Evolutionary conservation across 805 yeast genomes (phyloP).

Genomic region (Lipomyces mesembrius): DNA sequence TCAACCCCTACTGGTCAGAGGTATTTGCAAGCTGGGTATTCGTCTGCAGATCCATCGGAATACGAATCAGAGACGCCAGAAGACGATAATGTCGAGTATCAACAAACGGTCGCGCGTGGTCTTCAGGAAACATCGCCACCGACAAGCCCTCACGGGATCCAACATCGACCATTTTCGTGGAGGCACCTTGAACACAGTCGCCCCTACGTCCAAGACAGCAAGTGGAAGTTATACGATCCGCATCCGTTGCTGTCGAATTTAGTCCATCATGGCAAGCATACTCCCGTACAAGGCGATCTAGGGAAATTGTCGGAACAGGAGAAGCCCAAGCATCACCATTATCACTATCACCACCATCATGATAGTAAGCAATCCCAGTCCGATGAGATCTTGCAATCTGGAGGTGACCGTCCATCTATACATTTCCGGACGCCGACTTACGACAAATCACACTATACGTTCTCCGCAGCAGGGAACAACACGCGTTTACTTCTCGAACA

Average conservation of each 20-base stretch:
- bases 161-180: slow-evolving; percentile 8
- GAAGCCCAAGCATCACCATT: slow-evolving; percentile 9
- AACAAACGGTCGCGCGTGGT: not conserved
- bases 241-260: slow-evolving; percentile 31
- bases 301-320: not conserved
- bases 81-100: slow-evolving; percentile 2
- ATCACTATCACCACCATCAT: slow-evolving; percentile 11
- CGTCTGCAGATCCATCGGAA: slow-evolving; percentile 10
- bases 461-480: slow-evolving; percentile 26
- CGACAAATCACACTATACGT: slow-evolving; percentile 31
- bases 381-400: not conserved
- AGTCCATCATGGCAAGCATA: not conserved
- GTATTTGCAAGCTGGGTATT: slow-evolving; percentile 12
- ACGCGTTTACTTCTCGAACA: slow-evolving; percentile 17
- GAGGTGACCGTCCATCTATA: not conserved
- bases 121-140: not conserved
- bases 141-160: slow-evolving; percentile 10
- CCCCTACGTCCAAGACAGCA: slow-evolving; percentile 14
- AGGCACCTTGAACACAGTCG: not conserved
- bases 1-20: not conserved
- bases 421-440: slow-evolving; percentile 17
- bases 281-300: not conserved
- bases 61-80: not conserved
- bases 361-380: slow-evolving; percentile 1
- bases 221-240: slow-evolving; percentile 32